Conservation (phyloP, 345 rosid species). For the Eucalyptus coolabah region DNA sequence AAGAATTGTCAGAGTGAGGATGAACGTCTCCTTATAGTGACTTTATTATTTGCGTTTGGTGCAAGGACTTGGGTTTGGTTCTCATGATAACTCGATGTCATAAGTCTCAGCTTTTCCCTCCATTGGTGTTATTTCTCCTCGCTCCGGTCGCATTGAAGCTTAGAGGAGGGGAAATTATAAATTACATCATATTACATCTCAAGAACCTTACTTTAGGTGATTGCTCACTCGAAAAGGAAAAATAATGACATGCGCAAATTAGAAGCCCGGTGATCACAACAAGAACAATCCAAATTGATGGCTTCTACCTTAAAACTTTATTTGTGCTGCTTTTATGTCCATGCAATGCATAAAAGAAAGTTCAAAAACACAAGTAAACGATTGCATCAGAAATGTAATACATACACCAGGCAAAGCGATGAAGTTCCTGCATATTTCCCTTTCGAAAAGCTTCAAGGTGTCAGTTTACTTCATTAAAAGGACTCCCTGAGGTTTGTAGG, state of each 20-base stretch:
- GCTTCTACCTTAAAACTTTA: neutral
- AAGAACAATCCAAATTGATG: neutral
- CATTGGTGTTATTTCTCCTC: too few species aligned
- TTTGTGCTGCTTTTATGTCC: neutral
- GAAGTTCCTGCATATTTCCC: neutral
- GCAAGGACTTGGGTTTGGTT: neutral
- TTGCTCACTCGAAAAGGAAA: too few species aligned
- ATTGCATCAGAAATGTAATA: neutral
- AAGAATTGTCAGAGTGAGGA: neutral
- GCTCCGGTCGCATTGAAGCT: neutral
- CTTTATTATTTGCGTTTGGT: neutral
- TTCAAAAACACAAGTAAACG: neutral
- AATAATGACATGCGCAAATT: neutral
- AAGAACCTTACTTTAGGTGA: neutral
- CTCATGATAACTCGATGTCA: too few species aligned
- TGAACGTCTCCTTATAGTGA: neutral
- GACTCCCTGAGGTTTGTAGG: neutral
- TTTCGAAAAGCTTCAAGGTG: neutral
- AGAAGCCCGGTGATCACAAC: neutral
- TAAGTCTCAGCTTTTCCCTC: too few species aligned
- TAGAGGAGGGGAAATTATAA: neutral
- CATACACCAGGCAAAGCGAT: neutral
- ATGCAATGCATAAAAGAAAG: neutral
- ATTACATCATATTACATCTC: neutral
- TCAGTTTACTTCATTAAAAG: neutral